Conservation (phyloP, 495 filamentous ascomycete genomes). For the Bryoglossum gracile region DNA sequence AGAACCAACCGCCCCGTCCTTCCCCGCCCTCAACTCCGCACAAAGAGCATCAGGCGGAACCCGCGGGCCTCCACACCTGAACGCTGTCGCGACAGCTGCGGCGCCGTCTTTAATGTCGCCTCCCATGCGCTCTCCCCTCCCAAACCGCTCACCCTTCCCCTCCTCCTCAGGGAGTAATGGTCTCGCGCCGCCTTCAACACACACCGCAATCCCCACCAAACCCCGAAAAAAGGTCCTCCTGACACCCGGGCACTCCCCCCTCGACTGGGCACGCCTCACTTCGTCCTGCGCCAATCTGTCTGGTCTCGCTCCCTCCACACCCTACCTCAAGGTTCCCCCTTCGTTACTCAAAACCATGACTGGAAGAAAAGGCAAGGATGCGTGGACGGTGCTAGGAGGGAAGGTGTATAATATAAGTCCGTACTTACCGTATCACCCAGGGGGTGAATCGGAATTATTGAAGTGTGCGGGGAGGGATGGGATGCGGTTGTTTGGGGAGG, state of each 20-base stretch:
- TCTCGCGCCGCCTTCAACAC: constrained; percentile 41
- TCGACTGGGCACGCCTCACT: constrained; percentile 86
- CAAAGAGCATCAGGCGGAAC: constrained; percentile 28
- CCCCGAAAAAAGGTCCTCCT: constrained; percentile 58
- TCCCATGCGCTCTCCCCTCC: constrained; percentile 25
- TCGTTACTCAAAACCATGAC: constrained; percentile 66
- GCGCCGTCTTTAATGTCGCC: constrained; percentile 15
- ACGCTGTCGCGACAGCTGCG: constrained; percentile 16
- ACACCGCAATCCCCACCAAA: constrained; percentile 38
- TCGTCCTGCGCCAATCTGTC: constrained; percentile 59
- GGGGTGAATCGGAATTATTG: constrained; percentile 80
- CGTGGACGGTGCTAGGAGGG: constrained; percentile 81
- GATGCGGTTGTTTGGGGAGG: constrained; percentile 75
- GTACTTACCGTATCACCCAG: constrained; percentile 86
- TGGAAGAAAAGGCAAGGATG: constrained; percentile 72
- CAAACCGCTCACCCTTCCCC: constrained; percentile 26
- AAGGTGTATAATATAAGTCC: constrained; percentile 91
- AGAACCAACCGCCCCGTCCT: constrained; percentile 14
- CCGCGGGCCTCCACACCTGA: constrained; percentile 16
- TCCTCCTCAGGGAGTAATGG: constrained; percentile 16
- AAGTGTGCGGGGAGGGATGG: constrained; percentile 72
- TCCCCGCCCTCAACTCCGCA: constrained; percentile 37
- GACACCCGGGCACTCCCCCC: constrained; percentile 78
- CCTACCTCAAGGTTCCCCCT: constrained; percentile 62
- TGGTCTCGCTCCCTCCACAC: constrained; percentile 36